Conservation (phyloP, 805 yeast species). For the Candida railenensis region DNA sequence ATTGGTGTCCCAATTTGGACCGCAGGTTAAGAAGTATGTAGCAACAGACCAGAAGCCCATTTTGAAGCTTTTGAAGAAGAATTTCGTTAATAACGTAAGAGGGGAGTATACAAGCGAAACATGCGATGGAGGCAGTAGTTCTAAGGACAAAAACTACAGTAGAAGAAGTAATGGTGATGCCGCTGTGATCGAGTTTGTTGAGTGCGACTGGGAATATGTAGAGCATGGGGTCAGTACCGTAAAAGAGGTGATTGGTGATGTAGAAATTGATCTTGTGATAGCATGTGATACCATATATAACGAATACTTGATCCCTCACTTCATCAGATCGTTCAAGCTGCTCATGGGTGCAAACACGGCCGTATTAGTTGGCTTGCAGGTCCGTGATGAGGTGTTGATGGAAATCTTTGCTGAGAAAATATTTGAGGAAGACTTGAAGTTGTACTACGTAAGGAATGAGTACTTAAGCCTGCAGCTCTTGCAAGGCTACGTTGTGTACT, state of each 20-base stretch:
- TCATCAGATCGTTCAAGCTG: conserved; percentile 41
- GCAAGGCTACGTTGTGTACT: conserved; percentile 48
- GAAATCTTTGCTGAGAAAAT: conserved; percentile 43
- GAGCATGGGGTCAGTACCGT: conserved; percentile 31
- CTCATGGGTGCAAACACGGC: conserved; percentile 34
- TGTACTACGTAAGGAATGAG: conserved; percentile 32
- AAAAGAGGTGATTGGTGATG: conserved; percentile 7
- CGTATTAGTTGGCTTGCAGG: conserved; percentile 48
- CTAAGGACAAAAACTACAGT: background rate
- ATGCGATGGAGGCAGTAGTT: too few relatives aligned
- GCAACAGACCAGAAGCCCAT: conserved; percentile 61
- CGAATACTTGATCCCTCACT: conserved; percentile 51
- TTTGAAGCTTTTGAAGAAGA: conserved; percentile 47
- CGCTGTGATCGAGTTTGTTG: conserved; percentile 43
- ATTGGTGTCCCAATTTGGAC: conserved; percentile 40
- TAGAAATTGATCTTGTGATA: conserved; percentile 45
- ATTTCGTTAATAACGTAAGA: conserved; percentile 41
- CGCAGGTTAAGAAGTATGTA: conserved; percentile 33
- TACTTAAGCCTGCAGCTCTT: conserved; percentile 28
- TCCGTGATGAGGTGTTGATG: conserved; percentile 51
- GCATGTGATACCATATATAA: conserved; percentile 71
- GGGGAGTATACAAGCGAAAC: background rate
- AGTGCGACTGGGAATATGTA: conserved; percentile 61
- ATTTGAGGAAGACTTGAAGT: conserved; percentile 27
- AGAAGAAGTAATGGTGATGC: background rate